Evolutionary conservation across 352 stramenopile species (phyloP).

Genomic region (Lagenidium giganteum): DNA sequence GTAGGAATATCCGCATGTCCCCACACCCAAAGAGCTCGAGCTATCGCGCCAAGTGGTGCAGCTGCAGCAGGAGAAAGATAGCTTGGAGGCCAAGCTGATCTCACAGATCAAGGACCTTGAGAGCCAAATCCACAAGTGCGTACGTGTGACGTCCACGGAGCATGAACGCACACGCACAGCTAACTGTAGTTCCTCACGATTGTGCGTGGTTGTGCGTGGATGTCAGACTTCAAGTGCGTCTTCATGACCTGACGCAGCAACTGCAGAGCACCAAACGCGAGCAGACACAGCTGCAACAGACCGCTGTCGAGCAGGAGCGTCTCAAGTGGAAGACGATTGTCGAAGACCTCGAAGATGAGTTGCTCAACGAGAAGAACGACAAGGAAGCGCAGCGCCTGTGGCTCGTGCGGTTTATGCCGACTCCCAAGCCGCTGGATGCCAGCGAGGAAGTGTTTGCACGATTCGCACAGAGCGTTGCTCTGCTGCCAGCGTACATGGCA

Average conservation of each 20-base stretch:
- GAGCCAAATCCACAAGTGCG: conserved; percentile 62
- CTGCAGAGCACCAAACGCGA: conserved; percentile 59
- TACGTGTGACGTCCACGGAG: conserved; percentile 4
- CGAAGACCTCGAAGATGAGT: conserved; percentile 28
- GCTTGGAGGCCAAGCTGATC: conserved; percentile 49
- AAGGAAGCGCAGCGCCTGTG: conserved; percentile 64
- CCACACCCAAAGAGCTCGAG: conserved; percentile 69
- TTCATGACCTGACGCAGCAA: conserved; percentile 45
- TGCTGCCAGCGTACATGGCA: conserved; percentile 44
- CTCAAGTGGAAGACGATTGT: conserved; percentile 33
- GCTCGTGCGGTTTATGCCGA: conserved; percentile 39
- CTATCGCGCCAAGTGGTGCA: conserved; percentile 59
- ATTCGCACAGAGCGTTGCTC: conserved; percentile 66
- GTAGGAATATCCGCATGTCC: conserved; percentile 64
- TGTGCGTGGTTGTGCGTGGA: no score
- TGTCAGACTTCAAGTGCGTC: conserved; percentile 43
- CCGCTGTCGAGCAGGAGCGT: conserved; percentile 42
- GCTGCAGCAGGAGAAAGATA: conserved; percentile 65
- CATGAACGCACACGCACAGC: not conserved
- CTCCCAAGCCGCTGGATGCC: not conserved
- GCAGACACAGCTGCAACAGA: conserved; percentile 46
- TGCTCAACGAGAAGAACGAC: conserved; percentile 60
- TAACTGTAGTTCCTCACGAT: not conserved
- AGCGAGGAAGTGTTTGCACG: conserved; percentile 51
- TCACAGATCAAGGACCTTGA: conserved; percentile 65